Conservation (phyloP, 257 asterid species). For the Fraxinus cuspidata region DNA sequence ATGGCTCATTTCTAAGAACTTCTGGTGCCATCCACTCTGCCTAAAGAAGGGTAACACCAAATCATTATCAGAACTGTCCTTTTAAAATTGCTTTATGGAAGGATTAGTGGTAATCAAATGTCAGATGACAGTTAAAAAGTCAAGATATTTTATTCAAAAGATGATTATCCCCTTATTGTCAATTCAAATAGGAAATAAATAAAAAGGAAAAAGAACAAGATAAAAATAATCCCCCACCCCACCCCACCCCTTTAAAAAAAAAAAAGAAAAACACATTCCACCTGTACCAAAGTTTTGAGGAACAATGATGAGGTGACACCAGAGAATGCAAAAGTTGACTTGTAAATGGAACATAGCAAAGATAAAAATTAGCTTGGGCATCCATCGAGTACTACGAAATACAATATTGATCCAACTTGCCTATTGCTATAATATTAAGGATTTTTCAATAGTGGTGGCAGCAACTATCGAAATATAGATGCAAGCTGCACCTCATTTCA, state of each 20-base stretch:
- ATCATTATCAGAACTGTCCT: constrained; percentile 19
- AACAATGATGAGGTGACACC: no score
- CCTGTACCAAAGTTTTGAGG: no score
- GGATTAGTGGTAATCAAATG: not conserved
- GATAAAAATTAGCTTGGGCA: not conserved
- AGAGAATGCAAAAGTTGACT: no score
- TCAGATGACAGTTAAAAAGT: no score
- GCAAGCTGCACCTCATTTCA: not conserved
- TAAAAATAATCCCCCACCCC: not conserved
- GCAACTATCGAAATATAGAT: not conserved
- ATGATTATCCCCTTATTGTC: no score
- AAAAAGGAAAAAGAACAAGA: no score
- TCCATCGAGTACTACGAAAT: no score
- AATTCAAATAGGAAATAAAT: no score
- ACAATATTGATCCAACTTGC: not conserved
- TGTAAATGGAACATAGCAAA: no score
- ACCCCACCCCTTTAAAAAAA: no score
- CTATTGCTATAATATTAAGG: not conserved
- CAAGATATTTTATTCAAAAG: no score
- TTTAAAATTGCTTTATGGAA: constrained; percentile 2
- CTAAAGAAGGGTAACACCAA: constrained; percentile 50
- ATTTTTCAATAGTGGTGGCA: not conserved
- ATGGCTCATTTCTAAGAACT: constrained; percentile 96
- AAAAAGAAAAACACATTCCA: no score
- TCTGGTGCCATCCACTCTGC: constrained; percentile 99